These are phyloP conservation scores for Kazachstania africana DNA, from an alignment of 805 yeast species.

Conservation along the genomic window DNA sequence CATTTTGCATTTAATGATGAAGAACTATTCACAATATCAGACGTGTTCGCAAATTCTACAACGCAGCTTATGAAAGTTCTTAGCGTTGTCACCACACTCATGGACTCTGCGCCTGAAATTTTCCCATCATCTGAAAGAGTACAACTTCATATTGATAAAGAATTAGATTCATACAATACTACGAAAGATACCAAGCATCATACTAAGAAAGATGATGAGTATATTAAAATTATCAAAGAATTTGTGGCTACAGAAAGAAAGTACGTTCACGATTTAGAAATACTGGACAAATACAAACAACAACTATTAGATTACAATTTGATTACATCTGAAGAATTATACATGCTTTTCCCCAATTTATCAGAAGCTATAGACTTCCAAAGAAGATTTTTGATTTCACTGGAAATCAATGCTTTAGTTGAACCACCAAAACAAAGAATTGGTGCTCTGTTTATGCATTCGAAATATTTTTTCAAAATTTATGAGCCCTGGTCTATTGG, in stretches of 20 bases:
- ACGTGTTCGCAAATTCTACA: conserved; percentile 75
- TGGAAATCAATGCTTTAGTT: conserved; percentile 75
- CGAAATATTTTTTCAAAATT: conserved; percentile 72
- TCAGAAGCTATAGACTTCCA: conserved; percentile 82
- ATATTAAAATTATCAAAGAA: conserved; percentile 63
- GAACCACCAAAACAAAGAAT: conserved; percentile 70
- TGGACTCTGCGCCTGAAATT: conserved; percentile 39
- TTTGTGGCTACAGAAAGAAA: conserved; percentile 83
- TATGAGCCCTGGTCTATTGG: conserved; percentile 94
- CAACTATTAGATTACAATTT: conserved; percentile 56
- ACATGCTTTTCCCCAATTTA: conserved; percentile 74
- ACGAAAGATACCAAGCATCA: conserved; percentile 1
- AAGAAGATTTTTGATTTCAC: conserved; percentile 73
- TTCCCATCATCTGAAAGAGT: conserved; percentile 26
- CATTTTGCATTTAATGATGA: conserved; percentile 67
- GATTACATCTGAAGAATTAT: conserved; percentile 68
- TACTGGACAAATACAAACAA: conserved; percentile 50
- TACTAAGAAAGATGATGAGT: conserved; percentile 23
- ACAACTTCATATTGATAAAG: conserved; percentile 18
- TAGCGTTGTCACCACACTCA: conserved; percentile 54
- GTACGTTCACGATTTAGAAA: conserved; percentile 84
- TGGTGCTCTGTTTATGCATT: conserved; percentile 80
- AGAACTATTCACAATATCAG: conserved; percentile 78
- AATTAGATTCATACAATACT: conserved; percentile 1
- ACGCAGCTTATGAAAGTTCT: conserved; percentile 66